A percentile compares a stretch with the other conserved stretches of the same genome.
phyloP scores from a whole-genome alignment of 495 filamentous ascomycete species.

The Hyaloscypha finlandica region DNA sequence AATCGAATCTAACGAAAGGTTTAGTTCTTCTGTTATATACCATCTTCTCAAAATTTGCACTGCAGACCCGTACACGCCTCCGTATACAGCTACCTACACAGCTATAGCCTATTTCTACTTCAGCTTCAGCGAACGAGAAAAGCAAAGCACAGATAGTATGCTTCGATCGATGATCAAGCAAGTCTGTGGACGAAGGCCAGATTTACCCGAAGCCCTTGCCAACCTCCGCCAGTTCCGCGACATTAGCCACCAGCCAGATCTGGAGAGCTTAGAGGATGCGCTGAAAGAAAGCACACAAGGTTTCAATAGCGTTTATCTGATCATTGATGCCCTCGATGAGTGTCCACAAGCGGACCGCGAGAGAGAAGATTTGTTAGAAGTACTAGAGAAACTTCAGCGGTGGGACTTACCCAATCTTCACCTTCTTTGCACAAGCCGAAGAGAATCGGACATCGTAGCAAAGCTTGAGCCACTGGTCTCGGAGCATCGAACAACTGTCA shows the following conservation, averaged over 20 bases:
- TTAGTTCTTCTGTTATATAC: too few species aligned
- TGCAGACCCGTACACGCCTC: too few species aligned
- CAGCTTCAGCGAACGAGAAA: constrained; percentile 32
- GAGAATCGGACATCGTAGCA: not conserved
- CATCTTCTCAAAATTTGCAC: too few species aligned
- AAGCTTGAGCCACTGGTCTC: too few species aligned
- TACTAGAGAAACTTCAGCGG: not conserved
- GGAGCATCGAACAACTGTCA: too few species aligned
- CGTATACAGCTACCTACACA: constrained; percentile 32
- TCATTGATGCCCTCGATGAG: constrained; percentile 5
- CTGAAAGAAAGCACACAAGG: too few species aligned
- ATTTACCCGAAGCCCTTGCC: not conserved
- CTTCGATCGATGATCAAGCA: not conserved
- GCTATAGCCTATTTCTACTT: constrained; percentile 38
- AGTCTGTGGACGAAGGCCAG: not conserved
- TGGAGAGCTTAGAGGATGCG: too few species aligned
- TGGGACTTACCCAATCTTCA: not conserved
- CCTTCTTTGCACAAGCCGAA: not conserved
- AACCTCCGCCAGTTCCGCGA: not conserved
- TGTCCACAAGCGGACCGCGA: not conserved
- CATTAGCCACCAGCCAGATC: not conserved
- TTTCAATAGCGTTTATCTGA: not conserved
- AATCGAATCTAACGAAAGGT: too few species aligned
- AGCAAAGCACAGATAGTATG: constrained; percentile 8
- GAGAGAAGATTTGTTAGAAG: not conserved